phyloP scores from a whole-genome alignment of 1,284 basidiomycete species.

The Cryptococcus deneoformans region DNA sequence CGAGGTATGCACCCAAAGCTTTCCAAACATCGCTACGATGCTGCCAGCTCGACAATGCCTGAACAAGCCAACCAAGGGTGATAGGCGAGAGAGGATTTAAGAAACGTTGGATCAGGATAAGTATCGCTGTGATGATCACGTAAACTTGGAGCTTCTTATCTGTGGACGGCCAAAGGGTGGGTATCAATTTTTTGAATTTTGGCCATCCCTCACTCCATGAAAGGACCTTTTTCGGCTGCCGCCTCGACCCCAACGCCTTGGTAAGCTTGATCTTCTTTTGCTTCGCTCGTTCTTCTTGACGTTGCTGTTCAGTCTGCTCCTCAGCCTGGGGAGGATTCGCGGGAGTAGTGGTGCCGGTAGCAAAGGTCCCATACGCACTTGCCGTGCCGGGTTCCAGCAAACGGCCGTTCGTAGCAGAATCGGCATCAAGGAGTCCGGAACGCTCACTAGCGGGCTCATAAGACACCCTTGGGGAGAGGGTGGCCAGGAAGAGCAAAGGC shows the following conservation, averaged over 20 bases:
- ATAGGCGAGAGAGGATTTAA: slow-evolving; percentile 34
- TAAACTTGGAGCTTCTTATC: slow-evolving; percentile 33
- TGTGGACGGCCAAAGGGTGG: slow-evolving; percentile 44
- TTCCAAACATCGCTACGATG: slow-evolving; percentile 24
- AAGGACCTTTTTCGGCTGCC: slow-evolving; percentile 29
- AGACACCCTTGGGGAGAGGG: slow-evolving; percentile 30
- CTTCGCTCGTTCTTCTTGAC: not conserved
- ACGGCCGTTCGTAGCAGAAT: slow-evolving; percentile 3
- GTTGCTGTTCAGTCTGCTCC: not conserved
- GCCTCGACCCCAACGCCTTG: slow-evolving; percentile 39
- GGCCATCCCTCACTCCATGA: slow-evolving; percentile 29
- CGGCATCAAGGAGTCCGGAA: slow-evolving; percentile 27
- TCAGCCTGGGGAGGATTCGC: not conserved
- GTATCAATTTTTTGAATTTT: slow-evolving; percentile 34
- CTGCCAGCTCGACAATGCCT: slow-evolving; percentile 23
- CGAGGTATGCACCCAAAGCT: slow-evolving; percentile 32
- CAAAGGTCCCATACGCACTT: slow-evolving; percentile 33
- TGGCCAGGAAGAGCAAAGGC: slow-evolving; percentile 29
- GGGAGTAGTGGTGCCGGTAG: slow-evolving; percentile 16
- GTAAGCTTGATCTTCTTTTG: slow-evolving; percentile 29
- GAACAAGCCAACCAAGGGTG: slow-evolving; percentile 31
- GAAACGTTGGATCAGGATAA: slow-evolving; percentile 27
- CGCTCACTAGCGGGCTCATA: slow-evolving; percentile 37
- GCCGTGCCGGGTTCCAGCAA: not conserved
- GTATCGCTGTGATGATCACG: slow-evolving; percentile 25